These are phyloP conservation scores for Trichodelitschia bisporula DNA, from an alignment of 495 filamentous ascomycete genomes.

Conservation along the genomic window DNA sequence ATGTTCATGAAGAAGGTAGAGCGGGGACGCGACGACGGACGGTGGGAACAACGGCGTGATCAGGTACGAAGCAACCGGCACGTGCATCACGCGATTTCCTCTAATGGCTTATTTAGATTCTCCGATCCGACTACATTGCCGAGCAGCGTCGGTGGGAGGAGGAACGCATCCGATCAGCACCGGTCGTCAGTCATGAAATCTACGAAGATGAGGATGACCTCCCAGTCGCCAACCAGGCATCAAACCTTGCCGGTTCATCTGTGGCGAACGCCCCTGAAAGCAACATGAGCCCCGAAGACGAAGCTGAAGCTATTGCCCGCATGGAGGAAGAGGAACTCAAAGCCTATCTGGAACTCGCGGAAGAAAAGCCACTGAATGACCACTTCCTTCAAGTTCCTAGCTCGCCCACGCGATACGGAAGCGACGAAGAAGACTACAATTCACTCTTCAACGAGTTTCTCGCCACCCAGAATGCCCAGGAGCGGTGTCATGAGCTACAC, in stretches of 20 bases:
- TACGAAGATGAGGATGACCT: slow-evolving; percentile 22
- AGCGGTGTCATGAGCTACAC: slow-evolving; percentile 1
- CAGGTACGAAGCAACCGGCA: slow-evolving; percentile 39
- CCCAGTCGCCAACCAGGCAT: not conserved
- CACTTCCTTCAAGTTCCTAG: slow-evolving; percentile 1
- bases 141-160: slow-evolving; percentile 21
- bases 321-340: slow-evolving; percentile 10
- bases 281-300: slow-evolving; percentile 2
- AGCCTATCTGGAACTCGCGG: slow-evolving; percentile 17
- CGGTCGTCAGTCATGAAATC: slow-evolving; percentile 18
- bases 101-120: slow-evolving; percentile 15
- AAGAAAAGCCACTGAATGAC: slow-evolving; percentile 15
- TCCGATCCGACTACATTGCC: slow-evolving; percentile 21
- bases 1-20: slow-evolving; percentile 60
- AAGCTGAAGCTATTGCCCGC: slow-evolving; percentile 9
- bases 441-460: slow-evolving; percentile 27
- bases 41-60: slow-evolving; percentile 44
- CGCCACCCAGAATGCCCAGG: not conserved
- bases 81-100: too few species aligned
- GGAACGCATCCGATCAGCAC: slow-evolving; percentile 12
- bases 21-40: slow-evolving; percentile 37
- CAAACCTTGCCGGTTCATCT: not conserved
- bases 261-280: not conserved
- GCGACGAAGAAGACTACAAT: slow-evolving; percentile 32
- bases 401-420: slow-evolving; percentile 9